Evolutionary conservation across 768 basidiomycete species (phyloP).

Genomic region (Tylopilus balloui): DNA sequence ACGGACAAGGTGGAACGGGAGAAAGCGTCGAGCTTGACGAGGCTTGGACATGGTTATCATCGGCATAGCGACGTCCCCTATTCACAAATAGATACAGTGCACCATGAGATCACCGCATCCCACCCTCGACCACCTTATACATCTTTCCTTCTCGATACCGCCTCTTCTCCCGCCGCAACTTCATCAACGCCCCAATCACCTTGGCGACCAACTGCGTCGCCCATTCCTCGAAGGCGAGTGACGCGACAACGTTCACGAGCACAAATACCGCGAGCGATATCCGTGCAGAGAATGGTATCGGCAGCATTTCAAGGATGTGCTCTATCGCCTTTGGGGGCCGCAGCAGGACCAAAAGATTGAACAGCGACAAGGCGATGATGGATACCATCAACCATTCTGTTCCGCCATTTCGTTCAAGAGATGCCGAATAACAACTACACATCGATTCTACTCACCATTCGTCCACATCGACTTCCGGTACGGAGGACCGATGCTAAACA

Average conservation of each 20-base stretch:
- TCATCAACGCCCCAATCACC: conserved; percentile 45
- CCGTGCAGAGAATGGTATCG: conserved; percentile 64
- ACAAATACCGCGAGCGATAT: conserved; percentile 64
- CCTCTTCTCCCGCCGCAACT: conserved; percentile 39
- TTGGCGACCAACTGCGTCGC: conserved; percentile 53
- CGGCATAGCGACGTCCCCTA: conserved; percentile 20
- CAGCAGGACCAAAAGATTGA: conserved; percentile 78
- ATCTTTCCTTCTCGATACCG: conserved; percentile 62
- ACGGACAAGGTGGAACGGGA: neutral
- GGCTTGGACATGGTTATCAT: neutral
- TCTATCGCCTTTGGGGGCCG: conserved; percentile 57
- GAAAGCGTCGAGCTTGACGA: neutral
- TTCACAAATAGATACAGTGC: neutral
- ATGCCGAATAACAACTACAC: neutral
- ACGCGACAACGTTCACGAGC: conserved; percentile 63
- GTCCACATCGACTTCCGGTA: conserved; percentile 95
- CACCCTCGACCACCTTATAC: conserved; percentile 84
- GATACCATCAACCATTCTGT: conserved; percentile 80
- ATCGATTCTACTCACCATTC: conserved; percentile 57
- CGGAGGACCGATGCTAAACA: conserved; percentile 97
- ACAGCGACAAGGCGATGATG: conserved; percentile 57
- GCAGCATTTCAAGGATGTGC: conserved; percentile 70
- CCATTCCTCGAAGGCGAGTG: conserved; percentile 77
- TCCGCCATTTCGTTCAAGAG: neutral
- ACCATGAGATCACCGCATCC: conserved; percentile 40